phyloP scores from a whole-genome alignment of 176 grass and related monocot species.

The Poa annua region DNA sequence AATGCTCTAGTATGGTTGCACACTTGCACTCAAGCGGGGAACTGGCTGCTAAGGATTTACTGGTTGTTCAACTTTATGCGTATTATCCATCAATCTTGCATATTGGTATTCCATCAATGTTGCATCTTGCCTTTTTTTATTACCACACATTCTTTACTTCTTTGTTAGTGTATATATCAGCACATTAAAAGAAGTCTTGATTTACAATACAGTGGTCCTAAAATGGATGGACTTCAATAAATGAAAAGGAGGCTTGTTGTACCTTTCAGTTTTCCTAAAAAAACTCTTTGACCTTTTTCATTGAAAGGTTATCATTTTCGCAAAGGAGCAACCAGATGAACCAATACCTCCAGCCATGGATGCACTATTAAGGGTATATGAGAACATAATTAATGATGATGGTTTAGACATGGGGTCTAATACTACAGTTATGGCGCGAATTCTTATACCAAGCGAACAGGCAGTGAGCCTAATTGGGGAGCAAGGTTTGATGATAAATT shows the following conservation, averaged over 20 bases:
- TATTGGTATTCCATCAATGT: background rate
- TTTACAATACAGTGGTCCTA: conserved; percentile 15
- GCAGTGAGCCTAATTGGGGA: conserved; percentile 48
- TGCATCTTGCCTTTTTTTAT: background rate
- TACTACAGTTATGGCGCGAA: conserved; percentile 26
- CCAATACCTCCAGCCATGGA: conserved; percentile 51
- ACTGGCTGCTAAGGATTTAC: background rate
- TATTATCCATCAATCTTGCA: background rate
- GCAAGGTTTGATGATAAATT: conserved; percentile 44
- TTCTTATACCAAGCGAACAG: conserved; percentile 55
- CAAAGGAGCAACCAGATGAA: conserved; percentile 55
- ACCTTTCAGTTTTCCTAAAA: conserved; percentile 26
- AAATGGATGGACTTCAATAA: background rate
- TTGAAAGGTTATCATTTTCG: conserved; percentile 59
- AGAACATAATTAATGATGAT: conserved; percentile 30
- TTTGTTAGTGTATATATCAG: conserved; percentile 4
- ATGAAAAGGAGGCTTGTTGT: conserved; percentile 8
- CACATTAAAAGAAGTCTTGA: background rate
- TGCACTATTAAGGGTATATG: conserved; percentile 57
- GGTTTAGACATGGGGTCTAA: conserved; percentile 41
- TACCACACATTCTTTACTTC: conserved; percentile 13
- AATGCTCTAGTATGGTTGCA: background rate
- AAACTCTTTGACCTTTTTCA: background rate
- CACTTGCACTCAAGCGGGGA: background rate
- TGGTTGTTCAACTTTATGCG: background rate